Evolutionary conservation across 352 stramenopile genomes (phyloP).

Genomic region (Phytophthora sp.): DNA sequence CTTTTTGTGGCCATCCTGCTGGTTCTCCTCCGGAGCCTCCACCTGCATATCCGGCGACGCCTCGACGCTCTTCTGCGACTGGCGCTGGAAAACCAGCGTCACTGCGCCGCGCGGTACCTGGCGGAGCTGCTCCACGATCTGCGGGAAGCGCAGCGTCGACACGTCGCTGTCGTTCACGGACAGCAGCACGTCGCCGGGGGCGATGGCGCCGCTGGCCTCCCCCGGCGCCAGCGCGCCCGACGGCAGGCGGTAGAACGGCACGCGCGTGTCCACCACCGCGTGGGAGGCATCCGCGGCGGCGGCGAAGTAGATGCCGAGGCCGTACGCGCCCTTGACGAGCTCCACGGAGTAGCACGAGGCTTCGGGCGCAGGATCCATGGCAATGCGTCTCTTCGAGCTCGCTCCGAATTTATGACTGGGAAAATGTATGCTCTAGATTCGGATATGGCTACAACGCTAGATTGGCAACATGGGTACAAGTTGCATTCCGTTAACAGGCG

Average conservation of each 20-base stretch:
- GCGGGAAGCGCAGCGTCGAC: slow-evolving; percentile 37
- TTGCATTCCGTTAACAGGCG: slow-evolving; percentile 71
- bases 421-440: too few species aligned
- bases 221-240: slow-evolving; percentile 54
- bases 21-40: slow-evolving; percentile 12
- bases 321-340: slow-evolving; percentile 64
- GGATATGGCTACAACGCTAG: neutral
- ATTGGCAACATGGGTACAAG: too few species aligned
- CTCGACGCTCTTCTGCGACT: neutral
- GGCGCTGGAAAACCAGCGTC: slow-evolving; percentile 52
- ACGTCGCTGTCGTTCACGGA: slow-evolving; percentile 52
- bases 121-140: slow-evolving; percentile 71
- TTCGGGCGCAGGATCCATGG: slow-evolving; percentile 9
- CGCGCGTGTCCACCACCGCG: slow-evolving; percentile 59
- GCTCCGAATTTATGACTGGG: too few species aligned
- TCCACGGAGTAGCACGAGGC: slow-evolving; percentile 50
- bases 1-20: slow-evolving; percentile 6
- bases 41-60: slow-evolving; percentile 8
- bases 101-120: slow-evolving; percentile 43
- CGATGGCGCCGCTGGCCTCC: slow-evolving; percentile 60
- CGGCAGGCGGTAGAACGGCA: slow-evolving; percentile 76
- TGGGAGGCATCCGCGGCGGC: slow-evolving; percentile 18
- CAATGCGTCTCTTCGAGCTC: slow-evolving; percentile 8
- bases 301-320: slow-evolving; percentile 79
- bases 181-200: slow-evolving; percentile 52